phyloP scores from a whole-genome alignment of 176 grass and related monocot genomes.

The Bromus sterilis region DNA sequence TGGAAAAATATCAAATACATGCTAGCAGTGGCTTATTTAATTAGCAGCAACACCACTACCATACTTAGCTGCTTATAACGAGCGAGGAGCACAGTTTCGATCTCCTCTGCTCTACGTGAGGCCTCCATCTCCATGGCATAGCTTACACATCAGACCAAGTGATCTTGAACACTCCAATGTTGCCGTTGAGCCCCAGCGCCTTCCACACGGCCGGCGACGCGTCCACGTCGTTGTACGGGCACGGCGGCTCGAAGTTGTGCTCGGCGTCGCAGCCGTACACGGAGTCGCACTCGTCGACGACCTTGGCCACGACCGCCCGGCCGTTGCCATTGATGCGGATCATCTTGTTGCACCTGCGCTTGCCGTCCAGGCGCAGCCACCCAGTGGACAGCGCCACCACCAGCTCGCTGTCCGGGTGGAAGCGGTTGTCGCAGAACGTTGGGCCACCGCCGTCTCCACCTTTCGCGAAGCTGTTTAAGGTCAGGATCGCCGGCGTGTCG shows the following conservation, averaged over 20 bases:
- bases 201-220: not conserved
- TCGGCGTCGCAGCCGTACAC: constrained; percentile 2
- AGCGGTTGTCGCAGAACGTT: too few relatives aligned
- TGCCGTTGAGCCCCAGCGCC: constrained; percentile 25
- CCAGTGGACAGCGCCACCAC: too few relatives aligned
- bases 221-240: constrained; percentile 39
- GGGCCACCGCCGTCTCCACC: too few relatives aligned
- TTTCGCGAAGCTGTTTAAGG: too few relatives aligned
- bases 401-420: too few relatives aligned
- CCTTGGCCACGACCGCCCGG: constrained; percentile 36
- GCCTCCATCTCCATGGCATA: not conserved
- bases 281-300: constrained; percentile 49
- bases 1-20: not conserved
- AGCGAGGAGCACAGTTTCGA: too few relatives aligned
- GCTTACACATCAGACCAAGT: constrained; percentile 25
- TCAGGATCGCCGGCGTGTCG: too few relatives aligned
- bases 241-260: constrained; percentile 53
- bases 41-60: not conserved
- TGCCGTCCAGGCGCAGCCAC: too few relatives aligned
- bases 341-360: too few relatives aligned
- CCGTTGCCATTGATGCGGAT: not conserved
- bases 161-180: constrained; percentile 6
- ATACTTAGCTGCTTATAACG: too few relatives aligned
- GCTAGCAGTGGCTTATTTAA: not conserved
- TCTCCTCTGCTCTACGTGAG: too few relatives aligned